phyloP scores from a whole-genome alignment of 805 yeast genomes.

The Millerago galiae region DNA sequence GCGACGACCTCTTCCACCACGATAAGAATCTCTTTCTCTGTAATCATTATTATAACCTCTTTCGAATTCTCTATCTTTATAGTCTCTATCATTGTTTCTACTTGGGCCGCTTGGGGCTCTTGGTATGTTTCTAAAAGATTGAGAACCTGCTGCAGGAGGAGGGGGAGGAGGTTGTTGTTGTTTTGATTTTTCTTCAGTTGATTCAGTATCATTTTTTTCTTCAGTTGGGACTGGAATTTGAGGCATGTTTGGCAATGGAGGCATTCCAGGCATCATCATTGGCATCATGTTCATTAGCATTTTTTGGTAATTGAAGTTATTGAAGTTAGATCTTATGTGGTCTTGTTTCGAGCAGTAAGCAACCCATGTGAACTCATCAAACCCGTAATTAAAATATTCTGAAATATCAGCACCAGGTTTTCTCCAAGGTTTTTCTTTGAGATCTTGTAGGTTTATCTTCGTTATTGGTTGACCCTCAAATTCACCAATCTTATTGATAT shows the following conservation, averaged over 20 bases:
- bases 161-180: too few relatives aligned
- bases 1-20: constrained; percentile 15
- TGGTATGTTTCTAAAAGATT: not conserved
- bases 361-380: constrained; percentile 94
- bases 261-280: constrained; percentile 19
- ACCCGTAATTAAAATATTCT: constrained; percentile 94
- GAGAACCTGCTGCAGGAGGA: constrained; percentile 5
- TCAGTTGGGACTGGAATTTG: constrained; percentile 1
- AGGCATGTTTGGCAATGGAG: constrained; percentile 15
- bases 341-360: constrained; percentile 88
- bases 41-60: constrained; percentile 8
- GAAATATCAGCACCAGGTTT: constrained; percentile 93
- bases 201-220: not conserved
- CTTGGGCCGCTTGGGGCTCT: constrained; percentile 13
- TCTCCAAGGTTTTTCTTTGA: constrained; percentile 97
- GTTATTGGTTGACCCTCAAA: constrained; percentile 80
- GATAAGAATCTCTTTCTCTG: constrained; percentile 19
- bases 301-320: constrained; percentile 79
- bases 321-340: constrained; percentile 68
- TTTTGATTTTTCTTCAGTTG: not conserved
- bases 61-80: constrained; percentile 17
- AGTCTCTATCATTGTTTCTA: constrained; percentile 7
- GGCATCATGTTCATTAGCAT: constrained; percentile 58
- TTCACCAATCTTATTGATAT: constrained; percentile 67
- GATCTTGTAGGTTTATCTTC: constrained; percentile 66